Base-by-base conservation (phyloP, 2,329 filamentous ascomycete genomes). In the Xylaria sp. region DNA sequence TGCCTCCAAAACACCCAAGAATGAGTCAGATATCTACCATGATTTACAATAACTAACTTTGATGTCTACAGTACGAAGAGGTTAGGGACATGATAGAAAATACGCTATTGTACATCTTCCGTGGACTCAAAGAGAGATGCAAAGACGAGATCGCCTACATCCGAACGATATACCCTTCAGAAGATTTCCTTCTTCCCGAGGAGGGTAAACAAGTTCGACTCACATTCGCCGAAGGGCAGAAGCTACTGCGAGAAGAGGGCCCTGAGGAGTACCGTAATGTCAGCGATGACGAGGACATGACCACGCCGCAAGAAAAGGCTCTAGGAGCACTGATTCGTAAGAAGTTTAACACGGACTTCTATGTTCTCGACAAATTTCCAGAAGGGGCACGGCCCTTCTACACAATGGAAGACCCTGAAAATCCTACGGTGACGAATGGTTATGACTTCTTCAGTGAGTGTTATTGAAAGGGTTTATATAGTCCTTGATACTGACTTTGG, bases 351-450 rank as follows among this genome's bases (percentile, higher is more conserved):
- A 96, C 94, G 69, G 96, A 99, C 83, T 98, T 98, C 84, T 98
- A 97, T 84, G 91, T 97, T 25, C 88, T 99, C 71, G 95, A 98
- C 85, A 96, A 98, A 82, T 99, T 97, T 86, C 96, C 96, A 53
- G 90, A 96, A 80, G 85, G 86, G 44, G 93, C 96, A 23, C 89
- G 96, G 35, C 95, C 95, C 5, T 97, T 97, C 82, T 98, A 98
- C 82, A 94, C 95, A 70, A 93, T 95, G 40, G 75, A 76, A 66
- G 89, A 89, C 72, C 86, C 87, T 5, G 81, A 84, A 57, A 87
- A 91, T 71, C 83, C 87, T 23, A 83, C 42, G 21, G 60, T 69
- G 27, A 57, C 61, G 29, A 85, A 85, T 69, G 82, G 82, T 2
- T 86, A 83, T 69, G 92, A 94, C 78, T 93, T 94, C 76, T 93